phyloP scores from a whole-genome alignment of 768 basidiomycete species.

The Phaeolepiota aurea region DNA sequence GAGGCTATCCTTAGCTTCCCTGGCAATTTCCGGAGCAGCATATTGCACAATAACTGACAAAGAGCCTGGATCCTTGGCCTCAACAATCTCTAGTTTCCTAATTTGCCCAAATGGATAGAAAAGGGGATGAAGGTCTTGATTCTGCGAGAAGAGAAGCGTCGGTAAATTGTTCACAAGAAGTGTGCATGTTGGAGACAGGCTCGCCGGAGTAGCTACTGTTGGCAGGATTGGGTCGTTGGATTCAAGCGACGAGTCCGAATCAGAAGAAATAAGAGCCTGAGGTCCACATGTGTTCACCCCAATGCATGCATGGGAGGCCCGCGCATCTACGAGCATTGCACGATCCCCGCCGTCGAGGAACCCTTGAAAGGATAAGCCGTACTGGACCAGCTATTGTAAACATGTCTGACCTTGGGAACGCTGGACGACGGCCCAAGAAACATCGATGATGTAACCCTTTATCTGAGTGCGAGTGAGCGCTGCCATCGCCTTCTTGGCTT shows the following conservation, averaged over 20 bases:
- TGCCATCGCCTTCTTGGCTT: constrained; percentile 64
- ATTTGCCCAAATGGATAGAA: constrained; percentile 66
- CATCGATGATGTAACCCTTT: constrained; percentile 73
- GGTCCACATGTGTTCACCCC: constrained; percentile 17
- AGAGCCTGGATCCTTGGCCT: constrained; percentile 27
- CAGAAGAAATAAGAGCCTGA: constrained; percentile 16
- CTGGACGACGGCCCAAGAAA: constrained; percentile 85
- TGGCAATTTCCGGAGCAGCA: constrained; percentile 39
- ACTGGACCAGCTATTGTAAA: not conserved
- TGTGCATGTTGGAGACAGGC: constrained; percentile 34
- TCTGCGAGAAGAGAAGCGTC: constrained; percentile 55
- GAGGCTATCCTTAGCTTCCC: constrained; percentile 64
- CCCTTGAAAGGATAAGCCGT: constrained; percentile 28
- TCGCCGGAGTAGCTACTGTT: constrained; percentile 11
- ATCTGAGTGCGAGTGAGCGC: constrained; percentile 59
- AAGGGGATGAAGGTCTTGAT: constrained; percentile 62
- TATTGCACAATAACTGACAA: constrained; percentile 63
- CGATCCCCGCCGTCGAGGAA: constrained; percentile 82
- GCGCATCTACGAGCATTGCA: constrained; percentile 47
- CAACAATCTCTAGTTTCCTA: constrained; percentile 48
- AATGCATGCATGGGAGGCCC: constrained; percentile 22
- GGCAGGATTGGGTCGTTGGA: constrained; percentile 7
- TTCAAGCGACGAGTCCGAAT: constrained; percentile 24
- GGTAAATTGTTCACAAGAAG: constrained; percentile 63
- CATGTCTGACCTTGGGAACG: constrained; percentile 60